Evolutionary conservation across 1,284 basidiomycete genomes (phyloP).

Genomic region (Puccinia triticina): DNA sequence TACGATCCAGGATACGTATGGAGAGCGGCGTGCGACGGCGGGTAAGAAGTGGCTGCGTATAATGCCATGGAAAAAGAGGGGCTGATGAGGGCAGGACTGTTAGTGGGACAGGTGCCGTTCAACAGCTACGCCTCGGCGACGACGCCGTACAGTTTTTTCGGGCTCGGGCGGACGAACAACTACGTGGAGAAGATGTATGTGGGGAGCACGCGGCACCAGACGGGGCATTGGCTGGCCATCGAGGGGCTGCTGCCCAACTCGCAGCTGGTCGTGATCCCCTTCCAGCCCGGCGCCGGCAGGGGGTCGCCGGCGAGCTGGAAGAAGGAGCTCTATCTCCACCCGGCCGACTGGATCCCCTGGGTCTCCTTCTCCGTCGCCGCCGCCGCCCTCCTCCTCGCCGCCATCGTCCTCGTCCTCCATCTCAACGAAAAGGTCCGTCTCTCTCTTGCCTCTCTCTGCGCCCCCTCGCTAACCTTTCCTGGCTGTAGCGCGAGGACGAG

Average conservation of each 20-base stretch:
- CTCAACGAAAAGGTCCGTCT: slow-evolving; percentile 79
- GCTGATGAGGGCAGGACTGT: not conserved
- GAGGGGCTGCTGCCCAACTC: slow-evolving; percentile 98
- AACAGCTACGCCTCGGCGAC: slow-evolving; percentile 84
- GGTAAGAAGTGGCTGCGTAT: slow-evolving; percentile 64
- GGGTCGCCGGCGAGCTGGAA: slow-evolving; percentile 70
- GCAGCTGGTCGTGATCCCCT: slow-evolving; percentile 90
- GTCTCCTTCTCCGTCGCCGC: slow-evolving; percentile 83
- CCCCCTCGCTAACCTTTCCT: not conserved
- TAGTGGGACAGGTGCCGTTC: slow-evolving; percentile 85
- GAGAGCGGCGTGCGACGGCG: slow-evolving; percentile 84
- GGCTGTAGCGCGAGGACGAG: slow-evolving; percentile 44
- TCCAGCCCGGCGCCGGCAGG: slow-evolving; percentile 63
- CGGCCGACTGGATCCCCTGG: slow-evolving; percentile 97
- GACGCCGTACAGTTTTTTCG: slow-evolving; percentile 93
- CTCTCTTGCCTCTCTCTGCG: slow-evolving; percentile 2
- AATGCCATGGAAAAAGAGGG: no score
- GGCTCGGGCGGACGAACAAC: slow-evolving; percentile 98
- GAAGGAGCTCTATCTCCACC: slow-evolving; percentile 84
- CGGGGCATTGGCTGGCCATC: slow-evolving; percentile 76
- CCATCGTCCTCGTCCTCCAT: slow-evolving; percentile 84
- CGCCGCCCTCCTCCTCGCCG: slow-evolving; percentile 73
- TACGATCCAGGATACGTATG: slow-evolving; percentile 91
- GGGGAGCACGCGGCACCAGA: slow-evolving; percentile 75
- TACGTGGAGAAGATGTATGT: slow-evolving; percentile 97